These are phyloP conservation scores for Ganoderma lingzhi DNA, from an alignment of 1,284 basidiomycete species.

Conservation along the genomic window DNA sequence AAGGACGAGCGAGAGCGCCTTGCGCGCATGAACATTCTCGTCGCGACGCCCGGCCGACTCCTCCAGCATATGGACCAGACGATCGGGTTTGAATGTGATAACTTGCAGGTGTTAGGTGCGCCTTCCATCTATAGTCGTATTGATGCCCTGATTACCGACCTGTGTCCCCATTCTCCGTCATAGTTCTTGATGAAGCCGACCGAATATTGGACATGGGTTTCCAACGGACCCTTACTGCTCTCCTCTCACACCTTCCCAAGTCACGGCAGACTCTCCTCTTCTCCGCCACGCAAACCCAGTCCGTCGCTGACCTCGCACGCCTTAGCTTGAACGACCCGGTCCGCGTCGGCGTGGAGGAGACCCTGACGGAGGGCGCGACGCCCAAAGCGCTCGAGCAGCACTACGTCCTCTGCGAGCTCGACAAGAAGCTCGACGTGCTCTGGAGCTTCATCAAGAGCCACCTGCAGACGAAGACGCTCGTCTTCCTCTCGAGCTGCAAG, in stretches of 20 bases:
- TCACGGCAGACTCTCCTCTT: slow-evolving; percentile 94
- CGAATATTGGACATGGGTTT: slow-evolving; percentile 98
- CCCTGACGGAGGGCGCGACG: slow-evolving; percentile 52
- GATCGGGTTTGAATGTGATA: slow-evolving; percentile 91
- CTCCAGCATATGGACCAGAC: slow-evolving; percentile 99
- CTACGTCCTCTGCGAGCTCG: slow-evolving; percentile 86
- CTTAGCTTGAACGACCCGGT: slow-evolving; percentile 89
- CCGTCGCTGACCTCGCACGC: slow-evolving; percentile 89
- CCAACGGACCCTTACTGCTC: slow-evolving; percentile 87
- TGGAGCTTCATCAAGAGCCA: slow-evolving; percentile 98
- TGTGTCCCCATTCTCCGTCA: not conserved
- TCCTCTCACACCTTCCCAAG: slow-evolving; percentile 87
- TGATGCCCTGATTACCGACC: not conserved
- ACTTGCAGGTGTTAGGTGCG: slow-evolving; percentile 90
- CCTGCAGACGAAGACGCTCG: slow-evolving; percentile 90
- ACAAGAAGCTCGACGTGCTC: slow-evolving; percentile 91
- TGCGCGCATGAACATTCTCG: slow-evolving; percentile 95
- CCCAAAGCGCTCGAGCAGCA: slow-evolving; percentile 88
- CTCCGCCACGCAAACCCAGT: slow-evolving; percentile 96
- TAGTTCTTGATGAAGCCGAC: slow-evolving; percentile 97
- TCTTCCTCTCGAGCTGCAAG: slow-evolving; percentile 96
- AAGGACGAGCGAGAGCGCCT: slow-evolving; percentile 69
- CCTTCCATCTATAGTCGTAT: slow-evolving; percentile 25
- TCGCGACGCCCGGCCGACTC: slow-evolving; percentile 95
- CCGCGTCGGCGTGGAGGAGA: slow-evolving; percentile 73